Base-by-base conservation (phyloP, 345 rosid species). In the Viola odorata region DNA sequence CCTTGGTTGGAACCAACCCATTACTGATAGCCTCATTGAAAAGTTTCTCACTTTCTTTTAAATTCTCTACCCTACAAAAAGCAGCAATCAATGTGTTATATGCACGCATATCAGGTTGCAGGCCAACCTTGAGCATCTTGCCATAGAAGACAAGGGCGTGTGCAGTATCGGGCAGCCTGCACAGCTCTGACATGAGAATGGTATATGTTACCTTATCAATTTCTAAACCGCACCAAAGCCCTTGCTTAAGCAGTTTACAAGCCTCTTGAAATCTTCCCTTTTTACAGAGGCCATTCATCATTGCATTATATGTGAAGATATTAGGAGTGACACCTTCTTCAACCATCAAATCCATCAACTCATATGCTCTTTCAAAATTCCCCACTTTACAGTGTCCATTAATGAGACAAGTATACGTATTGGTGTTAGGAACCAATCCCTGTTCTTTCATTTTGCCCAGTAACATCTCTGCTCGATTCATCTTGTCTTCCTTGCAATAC, bases 391-490 rank as follows among this genome's bases (percentile, higher is more conserved):
- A 82, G 45, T 89, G 88, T 23, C 96, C 98, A 67, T 79, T 54
- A 0, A 87, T 78, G 32, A 89, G 89, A 55, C 85, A 79, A 51
- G 88, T 82, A 68, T 89, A 89, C 5, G 96, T 89, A 8, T 80
- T 81, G 53, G 80, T 72, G 54, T 85, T 89, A 52, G 98, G 91
- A 68, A 54, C 44, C 71, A 89, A 63, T 42, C 88, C 96, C 69
- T 91, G 98, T 63, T 84, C 96, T 74, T 80, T 84, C 98, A 89
- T 89, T 69, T 85, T 82, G 53, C 80, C 36, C 12, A 92, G 69
- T 67, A 92, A 63, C 96, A 89, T 92, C 85, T 87, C 96, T 32
- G 89, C 91, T 37, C 88, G 83, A 62, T 79, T 87, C 88, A 92
- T 57, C 81, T 87, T 87, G 51, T 75, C 78, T 75, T 81, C 95